Conservation (phyloP, 2,329 filamentous ascomycete genomes). For the Colletotrichum sp. region DNA sequence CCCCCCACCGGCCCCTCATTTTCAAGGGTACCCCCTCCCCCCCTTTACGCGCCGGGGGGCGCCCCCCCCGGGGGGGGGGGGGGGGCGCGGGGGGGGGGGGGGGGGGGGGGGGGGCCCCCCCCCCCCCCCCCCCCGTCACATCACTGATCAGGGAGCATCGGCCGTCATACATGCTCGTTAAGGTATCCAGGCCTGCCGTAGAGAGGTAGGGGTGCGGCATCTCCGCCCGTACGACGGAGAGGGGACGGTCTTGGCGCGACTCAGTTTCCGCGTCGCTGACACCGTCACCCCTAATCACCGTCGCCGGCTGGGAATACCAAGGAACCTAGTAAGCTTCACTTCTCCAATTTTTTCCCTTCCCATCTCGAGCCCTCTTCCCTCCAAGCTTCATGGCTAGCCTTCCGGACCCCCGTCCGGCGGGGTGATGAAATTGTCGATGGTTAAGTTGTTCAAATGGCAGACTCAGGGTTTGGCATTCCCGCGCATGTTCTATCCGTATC, state of each 20-base stretch:
- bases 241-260: conserved; percentile 11
- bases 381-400: background rate
- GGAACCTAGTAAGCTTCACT: conserved; percentile 18
- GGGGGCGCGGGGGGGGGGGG: too few species aligned
- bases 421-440: background rate
- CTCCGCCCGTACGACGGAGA: conserved; percentile 5
- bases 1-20: too few species aligned
- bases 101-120: too few species aligned
- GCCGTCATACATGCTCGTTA: background rate
- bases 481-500: background rate
- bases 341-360: background rate
- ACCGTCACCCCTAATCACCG: background rate
- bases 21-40: too few species aligned
- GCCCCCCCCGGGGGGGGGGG: too few species aligned
- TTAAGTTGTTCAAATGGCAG: conserved; percentile 8
- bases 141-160: background rate
- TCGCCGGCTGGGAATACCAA: background rate
- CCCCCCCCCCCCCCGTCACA: background rate
- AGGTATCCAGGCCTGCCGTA: background rate
- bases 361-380: background rate
- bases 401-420: background rate
- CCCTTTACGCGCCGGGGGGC: too few species aligned
- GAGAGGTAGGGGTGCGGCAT: background rate
- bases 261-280: conserved; percentile 1
- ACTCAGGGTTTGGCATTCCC: conserved; percentile 4